Evolutionary conservation across 129 eudicot species (phyloP).

Genomic region (Ambrosia trifida): DNA sequence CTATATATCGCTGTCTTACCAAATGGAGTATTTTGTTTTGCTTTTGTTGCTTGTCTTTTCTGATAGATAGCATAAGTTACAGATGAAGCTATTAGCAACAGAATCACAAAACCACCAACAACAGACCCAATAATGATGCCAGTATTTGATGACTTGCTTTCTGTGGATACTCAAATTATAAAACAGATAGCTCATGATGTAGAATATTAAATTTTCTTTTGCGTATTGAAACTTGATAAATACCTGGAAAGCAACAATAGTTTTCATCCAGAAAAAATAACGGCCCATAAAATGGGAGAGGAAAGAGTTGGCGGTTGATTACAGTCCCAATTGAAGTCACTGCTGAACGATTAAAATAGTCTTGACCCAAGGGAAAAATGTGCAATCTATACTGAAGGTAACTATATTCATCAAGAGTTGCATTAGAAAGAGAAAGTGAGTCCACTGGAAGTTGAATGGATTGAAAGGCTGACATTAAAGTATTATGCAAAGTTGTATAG

Average conservation of each 20-base stretch:
- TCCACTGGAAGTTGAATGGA: slow-evolving; percentile 60
- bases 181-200: neutral
- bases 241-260: slow-evolving; percentile 67
- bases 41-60: slow-evolving; percentile 53
- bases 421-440: slow-evolving; percentile 54
- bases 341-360: slow-evolving; percentile 50
- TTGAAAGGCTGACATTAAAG: slow-evolving; percentile 41
- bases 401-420: slow-evolving; percentile 36
- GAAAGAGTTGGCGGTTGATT: slow-evolving; percentile 65
- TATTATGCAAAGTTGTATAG: slow-evolving; percentile 40
- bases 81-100: slow-evolving; percentile 52
- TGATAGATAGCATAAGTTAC: slow-evolving; percentile 55
- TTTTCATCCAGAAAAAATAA: slow-evolving; percentile 49
- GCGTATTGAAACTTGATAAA: neutral
- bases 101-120: slow-evolving; percentile 50
- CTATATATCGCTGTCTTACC: slow-evolving; percentile 43
- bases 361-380: slow-evolving; percentile 66
- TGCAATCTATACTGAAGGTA: slow-evolving; percentile 57
- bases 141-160: slow-evolving; percentile 45
- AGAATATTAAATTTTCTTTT: neutral
- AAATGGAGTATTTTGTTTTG: slow-evolving; percentile 55
- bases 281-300: slow-evolving; percentile 57
- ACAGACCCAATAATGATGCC: slow-evolving; percentile 62
- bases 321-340: slow-evolving; percentile 52
- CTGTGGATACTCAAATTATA: slow-evolving; percentile 29